phyloP scores from a whole-genome alignment of 1,284 basidiomycete species.

The Trichosporon asahii region DNA sequence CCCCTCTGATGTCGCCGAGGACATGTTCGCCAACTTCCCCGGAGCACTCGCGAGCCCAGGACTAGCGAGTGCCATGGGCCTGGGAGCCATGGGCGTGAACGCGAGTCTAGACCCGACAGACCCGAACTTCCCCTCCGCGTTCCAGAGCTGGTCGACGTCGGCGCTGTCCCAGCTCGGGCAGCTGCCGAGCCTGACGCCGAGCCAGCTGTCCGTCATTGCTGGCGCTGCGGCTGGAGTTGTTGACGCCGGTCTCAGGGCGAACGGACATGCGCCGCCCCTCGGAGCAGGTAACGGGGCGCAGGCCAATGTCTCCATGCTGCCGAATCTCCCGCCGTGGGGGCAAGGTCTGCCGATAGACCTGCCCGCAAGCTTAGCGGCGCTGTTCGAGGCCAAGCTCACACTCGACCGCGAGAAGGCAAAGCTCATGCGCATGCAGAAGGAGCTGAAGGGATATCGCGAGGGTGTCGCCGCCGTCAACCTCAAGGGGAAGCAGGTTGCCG shows the following conservation, averaged over 20 bases:
- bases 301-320: not conserved
- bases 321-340: not conserved
- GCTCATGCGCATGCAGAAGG: slow-evolving; percentile 49
- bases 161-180: slow-evolving; percentile 38
- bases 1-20: slow-evolving; percentile 10
- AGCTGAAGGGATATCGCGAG: slow-evolving; percentile 48
- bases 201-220: slow-evolving; percentile 42
- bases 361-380: slow-evolving; percentile 44
- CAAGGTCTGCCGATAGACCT: slow-evolving; percentile 40
- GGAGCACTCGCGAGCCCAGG: slow-evolving; percentile 21
- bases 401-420: slow-evolving; percentile 51
- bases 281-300: slow-evolving; percentile 12
- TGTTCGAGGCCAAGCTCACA: slow-evolving; percentile 51
- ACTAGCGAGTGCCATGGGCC: slow-evolving; percentile 16
- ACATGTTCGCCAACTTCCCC: not conserved
- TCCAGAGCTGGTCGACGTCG: slow-evolving; percentile 42
- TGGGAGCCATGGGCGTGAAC: not conserved
- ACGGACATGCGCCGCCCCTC: not conserved
- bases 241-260: slow-evolving; percentile 27
- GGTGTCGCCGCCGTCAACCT: slow-evolving; percentile 27
- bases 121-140: slow-evolving; percentile 33
- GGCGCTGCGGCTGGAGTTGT: slow-evolving; percentile 43
- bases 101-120: slow-evolving; percentile 30
- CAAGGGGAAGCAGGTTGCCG: slow-evolving; percentile 37
- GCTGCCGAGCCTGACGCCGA: slow-evolving; percentile 41